phyloP scores from a whole-genome alignment of 371 early-diverging fungal genomes.

The Circinella umbellata region DNA sequence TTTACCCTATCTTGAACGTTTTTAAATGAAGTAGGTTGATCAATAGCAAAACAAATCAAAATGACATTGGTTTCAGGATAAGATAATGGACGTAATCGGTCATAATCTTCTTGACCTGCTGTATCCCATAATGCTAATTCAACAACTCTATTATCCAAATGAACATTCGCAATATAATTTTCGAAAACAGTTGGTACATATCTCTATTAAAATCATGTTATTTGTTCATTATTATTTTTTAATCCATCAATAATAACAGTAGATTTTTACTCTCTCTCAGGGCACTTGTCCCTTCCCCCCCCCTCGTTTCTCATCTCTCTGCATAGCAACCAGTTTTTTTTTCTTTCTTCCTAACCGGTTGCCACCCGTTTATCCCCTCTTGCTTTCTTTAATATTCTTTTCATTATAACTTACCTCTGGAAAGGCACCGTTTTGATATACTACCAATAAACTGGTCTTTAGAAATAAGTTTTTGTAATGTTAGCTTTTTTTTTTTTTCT shows the following conservation, averaged over 20 bases:
- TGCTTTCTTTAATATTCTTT: background rate
- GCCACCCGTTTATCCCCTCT: too few species aligned
- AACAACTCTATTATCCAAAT: constrained; percentile 62
- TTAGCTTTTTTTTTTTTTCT: background rate
- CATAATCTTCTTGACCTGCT: constrained; percentile 93
- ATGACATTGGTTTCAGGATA: constrained; percentile 80
- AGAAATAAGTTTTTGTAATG: background rate
- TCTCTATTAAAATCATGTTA: constrained; percentile 23
- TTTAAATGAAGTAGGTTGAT: constrained; percentile 67
- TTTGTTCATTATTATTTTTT: too few species aligned
- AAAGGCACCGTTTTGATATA: constrained; percentile 85
- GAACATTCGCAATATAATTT: constrained; percentile 70
- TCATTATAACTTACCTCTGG: constrained; percentile 65
- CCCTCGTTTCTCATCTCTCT: too few species aligned
- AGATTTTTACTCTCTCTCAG: too few species aligned
- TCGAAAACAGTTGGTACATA: constrained; percentile 83
- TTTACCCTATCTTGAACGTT: constrained; percentile 67
- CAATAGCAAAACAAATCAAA: constrained; percentile 72
- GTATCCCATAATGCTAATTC: constrained; percentile 76
- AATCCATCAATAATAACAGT: too few species aligned
- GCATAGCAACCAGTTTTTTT: too few species aligned
- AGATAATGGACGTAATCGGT: constrained; percentile 76
- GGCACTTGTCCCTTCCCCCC: too few species aligned
- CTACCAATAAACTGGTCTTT: constrained; percentile 79
- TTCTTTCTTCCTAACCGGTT: too few species aligned